These are phyloP conservation scores for Mycosphaerella sp. DNA, from an alignment of 2,329 filamentous ascomycete genomes.

Conservation along the genomic window DNA sequence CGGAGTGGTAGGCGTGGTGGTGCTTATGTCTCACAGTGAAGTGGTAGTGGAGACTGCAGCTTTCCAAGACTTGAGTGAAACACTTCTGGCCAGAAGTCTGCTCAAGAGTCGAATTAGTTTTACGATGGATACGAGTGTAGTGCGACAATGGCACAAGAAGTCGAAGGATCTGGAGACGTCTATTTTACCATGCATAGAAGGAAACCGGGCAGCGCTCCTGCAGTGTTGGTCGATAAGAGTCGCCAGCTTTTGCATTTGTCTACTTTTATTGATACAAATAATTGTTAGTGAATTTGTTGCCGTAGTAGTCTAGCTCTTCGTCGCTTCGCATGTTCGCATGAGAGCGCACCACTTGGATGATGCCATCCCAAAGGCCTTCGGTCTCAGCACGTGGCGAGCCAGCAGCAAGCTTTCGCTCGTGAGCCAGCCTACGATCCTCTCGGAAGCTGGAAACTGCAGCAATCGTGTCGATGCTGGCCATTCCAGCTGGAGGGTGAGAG, in stretches of 20 bases:
- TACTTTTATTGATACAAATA: slow-evolving; percentile 27
- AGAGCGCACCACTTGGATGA: slow-evolving; percentile 52
- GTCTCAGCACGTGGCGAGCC: slow-evolving; percentile 37
- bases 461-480: slow-evolving; percentile 45
- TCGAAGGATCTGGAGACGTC: no score
- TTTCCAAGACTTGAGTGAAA: no score
- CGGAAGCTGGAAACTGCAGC: slow-evolving; percentile 51
- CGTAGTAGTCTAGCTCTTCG: slow-evolving; percentile 34
- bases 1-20: no score
- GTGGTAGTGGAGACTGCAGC: no score
- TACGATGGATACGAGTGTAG: no score
- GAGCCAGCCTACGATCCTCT: slow-evolving; percentile 47
- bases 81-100: no score
- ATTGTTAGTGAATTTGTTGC: slow-evolving; percentile 28
- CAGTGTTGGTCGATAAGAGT: background rate
- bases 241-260: background rate
- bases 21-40: no score
- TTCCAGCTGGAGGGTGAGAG: background rate
- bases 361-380: slow-evolving; percentile 55
- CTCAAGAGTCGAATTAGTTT: no score
- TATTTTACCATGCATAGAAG: no score
- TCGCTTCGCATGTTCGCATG: slow-evolving; percentile 23
- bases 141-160: no score
- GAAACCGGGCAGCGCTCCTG: background rate
- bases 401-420: slow-evolving; percentile 35